Evolutionary conservation across 306 rosid species (phyloP).

Genomic region (Corylus avellana): DNA sequence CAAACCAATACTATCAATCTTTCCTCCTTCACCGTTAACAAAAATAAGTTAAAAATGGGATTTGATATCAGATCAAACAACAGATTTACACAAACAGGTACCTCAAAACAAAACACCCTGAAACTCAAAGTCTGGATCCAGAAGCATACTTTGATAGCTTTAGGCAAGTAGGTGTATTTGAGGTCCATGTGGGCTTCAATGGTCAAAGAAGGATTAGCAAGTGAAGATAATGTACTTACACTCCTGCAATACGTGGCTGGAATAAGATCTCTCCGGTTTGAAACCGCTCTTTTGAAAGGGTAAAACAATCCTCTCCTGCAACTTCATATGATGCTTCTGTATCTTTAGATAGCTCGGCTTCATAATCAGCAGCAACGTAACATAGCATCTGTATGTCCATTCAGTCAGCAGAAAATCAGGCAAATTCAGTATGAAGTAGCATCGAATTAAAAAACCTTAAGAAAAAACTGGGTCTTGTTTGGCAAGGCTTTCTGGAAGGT

Average conservation of each 20-base stretch:
- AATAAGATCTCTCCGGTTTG: constrained; percentile 87
- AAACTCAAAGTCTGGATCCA: too few relatives aligned
- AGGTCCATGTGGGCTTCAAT: not conserved
- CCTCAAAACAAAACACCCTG: too few relatives aligned
- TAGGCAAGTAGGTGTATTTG: not conserved
- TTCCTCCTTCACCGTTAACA: not conserved
- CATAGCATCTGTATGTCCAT: constrained; percentile 64
- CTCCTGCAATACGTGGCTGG: constrained; percentile 77
- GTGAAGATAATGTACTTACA: constrained; percentile 49
- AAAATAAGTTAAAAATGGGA: not conserved
- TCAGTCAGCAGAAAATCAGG: constrained; percentile 29
- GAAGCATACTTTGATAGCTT: not conserved
- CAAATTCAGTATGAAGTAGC: constrained; percentile 19
- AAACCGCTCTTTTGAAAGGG: constrained; percentile 86
- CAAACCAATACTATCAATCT: not conserved
- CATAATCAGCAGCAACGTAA: constrained; percentile 83
- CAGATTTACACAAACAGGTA: not conserved
- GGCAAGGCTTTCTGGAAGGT: too few relatives aligned
- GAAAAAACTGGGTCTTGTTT: not conserved
- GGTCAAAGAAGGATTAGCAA: not conserved
- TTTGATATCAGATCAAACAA: not conserved
- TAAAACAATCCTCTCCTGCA: constrained; percentile 68
- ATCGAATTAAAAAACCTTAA: constrained; percentile 6
- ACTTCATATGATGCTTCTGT: constrained; percentile 68
- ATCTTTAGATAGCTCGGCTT: constrained; percentile 71